Evolutionary conservation across 2,329 filamentous ascomycete genomes (phyloP).

Genomic region (Bipolaris victoriae): DNA sequence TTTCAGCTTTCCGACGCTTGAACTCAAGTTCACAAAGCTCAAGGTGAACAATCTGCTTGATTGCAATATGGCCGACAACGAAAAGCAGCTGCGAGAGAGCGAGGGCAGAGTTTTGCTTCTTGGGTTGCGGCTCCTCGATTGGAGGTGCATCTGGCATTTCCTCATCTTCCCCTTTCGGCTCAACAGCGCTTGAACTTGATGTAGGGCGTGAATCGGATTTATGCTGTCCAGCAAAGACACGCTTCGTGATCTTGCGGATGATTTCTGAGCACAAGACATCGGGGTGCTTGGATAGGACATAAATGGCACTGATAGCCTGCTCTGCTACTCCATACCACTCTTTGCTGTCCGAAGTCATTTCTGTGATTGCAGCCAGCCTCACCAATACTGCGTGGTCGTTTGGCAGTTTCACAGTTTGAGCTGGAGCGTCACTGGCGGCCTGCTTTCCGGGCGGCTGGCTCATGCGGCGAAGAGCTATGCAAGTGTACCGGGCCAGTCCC

Average conservation of each 20-base stretch:
- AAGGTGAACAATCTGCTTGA: slow-evolving; percentile 98
- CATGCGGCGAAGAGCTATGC: slow-evolving; percentile 88
- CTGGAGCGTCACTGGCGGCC: slow-evolving; percentile 62
- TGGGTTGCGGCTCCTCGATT: slow-evolving; percentile 34
- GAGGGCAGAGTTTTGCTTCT: slow-evolving; percentile 71
- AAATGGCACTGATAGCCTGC: slow-evolving; percentile 94
- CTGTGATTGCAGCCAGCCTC: slow-evolving; percentile 81
- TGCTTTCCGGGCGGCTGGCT: slow-evolving; percentile 74
- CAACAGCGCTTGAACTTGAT: slow-evolving; percentile 42
- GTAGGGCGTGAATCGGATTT: slow-evolving; percentile 39
- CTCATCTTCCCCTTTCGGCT: slow-evolving; percentile 25
- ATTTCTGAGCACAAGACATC: slow-evolving; percentile 93
- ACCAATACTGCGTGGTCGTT: slow-evolving; percentile 90
- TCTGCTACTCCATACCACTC: slow-evolving; percentile 95
- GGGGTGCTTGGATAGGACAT: slow-evolving; percentile 89
- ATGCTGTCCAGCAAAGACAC: slow-evolving; percentile 72
- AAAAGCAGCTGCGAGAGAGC: slow-evolving; percentile 90
- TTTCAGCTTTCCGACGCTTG: slow-evolving; percentile 91
- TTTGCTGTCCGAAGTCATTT: slow-evolving; percentile 85
- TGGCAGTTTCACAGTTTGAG: slow-evolving; percentile 72
- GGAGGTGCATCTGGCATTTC: slow-evolving; percentile 29
- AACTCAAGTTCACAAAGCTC: slow-evolving; percentile 98
- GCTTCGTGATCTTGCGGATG: slow-evolving; percentile 81
- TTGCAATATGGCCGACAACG: slow-evolving; percentile 92
- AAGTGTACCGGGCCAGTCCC: slow-evolving; percentile 91